Percentiles rank a stretch among this genome's conserved stretches.
These are phyloP conservation scores for Kodamaea fungicola DNA, from an alignment of 1,139 yeast species.

Conservation along the genomic window DNA sequence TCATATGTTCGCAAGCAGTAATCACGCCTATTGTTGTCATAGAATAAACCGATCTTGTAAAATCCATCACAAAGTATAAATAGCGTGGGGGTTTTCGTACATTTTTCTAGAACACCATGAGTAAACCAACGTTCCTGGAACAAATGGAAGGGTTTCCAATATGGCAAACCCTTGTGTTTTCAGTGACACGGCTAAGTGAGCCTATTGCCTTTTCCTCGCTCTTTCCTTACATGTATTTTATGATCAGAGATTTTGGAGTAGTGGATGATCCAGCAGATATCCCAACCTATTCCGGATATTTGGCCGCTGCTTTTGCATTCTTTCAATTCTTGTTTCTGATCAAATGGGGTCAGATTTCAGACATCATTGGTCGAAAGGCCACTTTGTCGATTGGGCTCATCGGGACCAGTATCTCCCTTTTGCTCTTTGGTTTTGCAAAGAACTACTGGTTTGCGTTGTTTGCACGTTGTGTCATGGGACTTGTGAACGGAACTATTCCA, in stretches of 20 bases:
- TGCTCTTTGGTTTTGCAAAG: constrained; percentile 51
- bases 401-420: constrained; percentile 48
- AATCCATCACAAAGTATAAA: too few species aligned
- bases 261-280: constrained; percentile 51
- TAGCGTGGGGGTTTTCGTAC: too few species aligned
- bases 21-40: too few species aligned
- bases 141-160: constrained; percentile 41
- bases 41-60: too few species aligned
- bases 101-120: not conserved
- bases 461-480: constrained; percentile 53
- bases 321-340: constrained; percentile 54
- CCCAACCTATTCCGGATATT: constrained; percentile 55
- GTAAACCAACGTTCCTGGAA: constrained; percentile 4
- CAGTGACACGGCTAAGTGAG: constrained; percentile 52
- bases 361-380: constrained; percentile 55
- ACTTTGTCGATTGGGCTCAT: constrained; percentile 49
- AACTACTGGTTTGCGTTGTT: constrained; percentile 49
- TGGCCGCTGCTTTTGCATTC: constrained; percentile 54
- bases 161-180: constrained; percentile 45
- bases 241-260: constrained; percentile 56
- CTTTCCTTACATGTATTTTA: constrained; percentile 62
- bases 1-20: too few species aligned
- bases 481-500: constrained; percentile 59
- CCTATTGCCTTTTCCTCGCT: constrained; percentile 63
- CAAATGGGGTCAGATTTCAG: constrained; percentile 58